phyloP scores from a whole-genome alignment of 73 alveolate species.

The Paramecium tetraurelia region DNA sequence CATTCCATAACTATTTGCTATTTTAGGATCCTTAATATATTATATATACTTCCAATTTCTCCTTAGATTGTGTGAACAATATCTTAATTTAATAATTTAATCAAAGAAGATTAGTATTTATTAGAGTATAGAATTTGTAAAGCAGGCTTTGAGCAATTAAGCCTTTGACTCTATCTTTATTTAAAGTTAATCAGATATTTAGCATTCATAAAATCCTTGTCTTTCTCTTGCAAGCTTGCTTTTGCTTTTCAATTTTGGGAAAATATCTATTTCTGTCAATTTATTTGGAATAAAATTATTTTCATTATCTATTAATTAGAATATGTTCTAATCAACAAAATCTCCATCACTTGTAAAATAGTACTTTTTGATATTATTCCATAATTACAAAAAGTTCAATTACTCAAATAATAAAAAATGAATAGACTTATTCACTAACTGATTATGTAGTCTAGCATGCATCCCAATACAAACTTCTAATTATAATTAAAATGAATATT shows the following conservation, averaged over 20 bases:
- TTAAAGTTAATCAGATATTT: not conserved
- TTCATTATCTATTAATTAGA: not conserved
- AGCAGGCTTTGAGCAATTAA: not conserved
- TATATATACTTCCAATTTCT: slow-evolving; percentile 14
- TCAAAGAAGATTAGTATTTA: not conserved
- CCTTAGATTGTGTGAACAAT: not conserved
- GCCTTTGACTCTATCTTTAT: not conserved
- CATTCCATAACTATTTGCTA: slow-evolving; percentile 1
- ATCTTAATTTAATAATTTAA: not conserved
- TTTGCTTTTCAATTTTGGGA: not conserved
- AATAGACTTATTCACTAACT: not conserved
- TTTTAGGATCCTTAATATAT: not conserved
- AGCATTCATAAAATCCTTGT: not conserved
- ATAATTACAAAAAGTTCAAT: not conserved
- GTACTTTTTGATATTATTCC: not conserved
- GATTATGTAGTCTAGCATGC: not conserved
- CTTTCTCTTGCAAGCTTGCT: not conserved
- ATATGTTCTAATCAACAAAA: not conserved
- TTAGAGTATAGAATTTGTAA: not conserved
- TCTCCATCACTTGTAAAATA: slow-evolving; percentile 45
- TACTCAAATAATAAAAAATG: slow-evolving; percentile 2
- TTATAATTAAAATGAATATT: not conserved
- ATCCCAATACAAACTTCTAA: slow-evolving; percentile 8
- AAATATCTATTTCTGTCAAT: not conserved
- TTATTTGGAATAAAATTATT: not conserved